Evolutionary conservation across 2,329 filamentous ascomycete genomes (phyloP), one percentile per base, ranked within the genome.

Genomic region (Alternaria longipes): DNA sequence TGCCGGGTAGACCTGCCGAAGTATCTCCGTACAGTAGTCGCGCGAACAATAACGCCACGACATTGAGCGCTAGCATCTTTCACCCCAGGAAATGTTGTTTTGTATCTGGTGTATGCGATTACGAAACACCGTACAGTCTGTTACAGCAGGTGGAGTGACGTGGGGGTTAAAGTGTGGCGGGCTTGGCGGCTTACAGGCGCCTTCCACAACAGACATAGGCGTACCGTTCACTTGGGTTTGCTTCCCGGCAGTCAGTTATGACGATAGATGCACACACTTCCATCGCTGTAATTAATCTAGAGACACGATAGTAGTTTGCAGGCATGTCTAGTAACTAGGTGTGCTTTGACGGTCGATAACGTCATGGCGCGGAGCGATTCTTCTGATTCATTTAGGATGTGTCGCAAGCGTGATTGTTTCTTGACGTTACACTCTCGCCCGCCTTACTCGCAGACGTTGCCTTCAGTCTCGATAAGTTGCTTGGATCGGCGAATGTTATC

Each of bases 121-220:
- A 12, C 30, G 14, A 1, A 1, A 36, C n/a, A 18, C 8, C 32
- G 7, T 14, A 8, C 4, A 8, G 22, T 5, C 26, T 4, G 46
- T 38, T n/a, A 1, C 24, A n/a, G 5, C 12, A 18, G 30, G 8
- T 0, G 4, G 12, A n/a, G 32, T 24, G 20, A 38, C n/a, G 20
- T 8, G 38, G 3, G 9, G 5, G 16, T 41, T 4, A 14, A 4
- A 22, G 18, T 22, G 18, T 4, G 38, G 9, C 18, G 14, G 30
- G 30, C 30, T 49, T 49, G 46, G 46, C 46, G 16, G 46, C 46
- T 49, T 34, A 36, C 46, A 49, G 34, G 46, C 18, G 30, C 30
- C 46, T 36, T 49, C 30, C 46, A 6, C 4, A 49, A 49, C 46
- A 36, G 18, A 24, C 12, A 24, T 34, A 11, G 46, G 46, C 5